These are phyloP conservation scores for Trypanosomatidae sp. DNA, from an alignment of 208 protist genomes.

Conservation along the genomic window DNA sequence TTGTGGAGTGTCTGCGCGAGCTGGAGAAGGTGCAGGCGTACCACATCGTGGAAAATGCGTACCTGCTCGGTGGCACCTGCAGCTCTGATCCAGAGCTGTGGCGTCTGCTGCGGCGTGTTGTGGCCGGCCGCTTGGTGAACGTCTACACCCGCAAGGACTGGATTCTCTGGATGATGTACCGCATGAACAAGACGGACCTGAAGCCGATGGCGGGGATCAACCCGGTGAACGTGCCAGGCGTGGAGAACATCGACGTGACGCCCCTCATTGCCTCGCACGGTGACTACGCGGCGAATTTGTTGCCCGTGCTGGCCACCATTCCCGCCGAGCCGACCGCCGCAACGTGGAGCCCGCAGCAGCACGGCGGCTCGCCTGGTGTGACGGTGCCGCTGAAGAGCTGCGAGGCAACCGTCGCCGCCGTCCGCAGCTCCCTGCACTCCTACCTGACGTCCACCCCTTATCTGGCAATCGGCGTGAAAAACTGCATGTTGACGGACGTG, in stretches of 20 bases:
- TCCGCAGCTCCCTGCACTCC: constrained; percentile 38
- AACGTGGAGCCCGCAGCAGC: constrained; percentile 45
- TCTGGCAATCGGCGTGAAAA: constrained; percentile 40
- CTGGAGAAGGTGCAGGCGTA: constrained; percentile 55
- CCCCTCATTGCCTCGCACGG: constrained; percentile 57
- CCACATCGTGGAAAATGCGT: constrained; percentile 84
- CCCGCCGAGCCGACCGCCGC: constrained; percentile 35
- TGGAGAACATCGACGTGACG: constrained; percentile 85
- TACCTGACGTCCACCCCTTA: constrained; percentile 34
- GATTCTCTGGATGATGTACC: constrained; percentile 82
- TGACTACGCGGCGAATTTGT: constrained; percentile 57
- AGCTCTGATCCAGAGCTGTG: constrained; percentile 54
- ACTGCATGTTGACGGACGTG: constrained; percentile 37
- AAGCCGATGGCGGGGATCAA: constrained; percentile 79
- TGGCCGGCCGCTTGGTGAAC: constrained; percentile 88
- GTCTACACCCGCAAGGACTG: constrained; percentile 86
- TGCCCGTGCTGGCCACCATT: constrained; percentile 53
- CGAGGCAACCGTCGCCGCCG: constrained; percentile 27
- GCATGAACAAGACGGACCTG: constrained; percentile 61
- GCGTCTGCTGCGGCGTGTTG: constrained; percentile 56
- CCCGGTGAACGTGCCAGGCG: constrained; percentile 67
- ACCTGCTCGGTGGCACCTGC: constrained; percentile 74
- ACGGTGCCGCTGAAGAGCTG: constrained; percentile 31
- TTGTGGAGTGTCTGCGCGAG: constrained; percentile 80
- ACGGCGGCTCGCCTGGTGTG: constrained; percentile 53